Evolutionary conservation across 2,329 filamentous ascomycete genomes (phyloP).

Genomic region (Talaromyces amestolkiae): DNA sequence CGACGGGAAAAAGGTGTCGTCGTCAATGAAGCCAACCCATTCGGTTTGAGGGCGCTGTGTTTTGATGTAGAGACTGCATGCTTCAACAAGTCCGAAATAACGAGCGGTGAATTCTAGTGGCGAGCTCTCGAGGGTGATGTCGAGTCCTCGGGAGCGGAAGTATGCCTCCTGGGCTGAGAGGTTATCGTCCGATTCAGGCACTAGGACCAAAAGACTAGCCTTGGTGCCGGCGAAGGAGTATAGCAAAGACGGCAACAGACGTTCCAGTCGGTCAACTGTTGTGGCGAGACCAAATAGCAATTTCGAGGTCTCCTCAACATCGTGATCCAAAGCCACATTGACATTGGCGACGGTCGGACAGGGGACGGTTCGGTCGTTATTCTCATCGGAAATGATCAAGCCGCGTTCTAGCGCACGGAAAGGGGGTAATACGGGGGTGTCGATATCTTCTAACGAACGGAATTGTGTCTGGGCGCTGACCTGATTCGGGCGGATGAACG

Average conservation of each 20-base stretch:
- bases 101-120: slow-evolving; percentile 43
- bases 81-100: slow-evolving; percentile 44
- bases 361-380: slow-evolving; percentile 32
- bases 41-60: slow-evolving; percentile 40
- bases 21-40: slow-evolving; percentile 45
- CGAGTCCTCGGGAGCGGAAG: slow-evolving; percentile 43
- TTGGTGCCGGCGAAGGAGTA: slow-evolving; percentile 45
- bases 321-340: slow-evolving; percentile 40
- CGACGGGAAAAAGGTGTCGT: slow-evolving; percentile 46
- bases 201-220: slow-evolving; percentile 41
- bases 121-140: slow-evolving; percentile 40
- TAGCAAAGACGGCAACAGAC: slow-evolving; percentile 40
- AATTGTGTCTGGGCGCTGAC: slow-evolving; percentile 39
- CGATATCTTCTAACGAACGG: slow-evolving; percentile 38
- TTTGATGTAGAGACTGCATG: slow-evolving; percentile 39
- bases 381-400: slow-evolving; percentile 36
- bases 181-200: slow-evolving; percentile 42
- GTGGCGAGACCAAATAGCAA: slow-evolving; percentile 44
- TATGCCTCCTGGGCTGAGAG: slow-evolving; percentile 40
- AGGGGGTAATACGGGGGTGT: slow-evolving; percentile 38
- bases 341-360: slow-evolving; percentile 43
- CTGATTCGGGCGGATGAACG: slow-evolving; percentile 41
- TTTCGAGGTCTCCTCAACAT: slow-evolving; percentile 41
- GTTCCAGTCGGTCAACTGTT: slow-evolving; percentile 43
- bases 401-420: slow-evolving; percentile 41